Percentiles rank a stretch among this genome's conserved stretches.
Conservation (phyloP, 306 rosid species). For the Biancaea sappan region DNA sequence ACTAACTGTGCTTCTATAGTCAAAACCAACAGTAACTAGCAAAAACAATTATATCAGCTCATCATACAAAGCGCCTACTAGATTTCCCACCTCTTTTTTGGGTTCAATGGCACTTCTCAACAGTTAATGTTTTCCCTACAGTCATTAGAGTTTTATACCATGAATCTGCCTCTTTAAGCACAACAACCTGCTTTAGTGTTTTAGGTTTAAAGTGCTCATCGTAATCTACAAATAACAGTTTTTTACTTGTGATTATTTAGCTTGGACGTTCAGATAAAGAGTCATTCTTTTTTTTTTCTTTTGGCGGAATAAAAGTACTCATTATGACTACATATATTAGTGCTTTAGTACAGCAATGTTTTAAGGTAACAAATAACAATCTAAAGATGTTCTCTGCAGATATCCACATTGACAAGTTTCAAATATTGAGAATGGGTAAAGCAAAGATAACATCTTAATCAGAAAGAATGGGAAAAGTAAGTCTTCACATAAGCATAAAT, state of each 20-base stretch:
- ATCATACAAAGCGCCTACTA: neutral
- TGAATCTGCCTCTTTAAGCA: neutral
- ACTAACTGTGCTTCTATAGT: slow-evolving; percentile 5
- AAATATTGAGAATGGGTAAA: neutral
- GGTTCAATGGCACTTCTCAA: slow-evolving; percentile 5
- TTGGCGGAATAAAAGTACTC: neutral
- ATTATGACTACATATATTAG: slow-evolving; percentile 3
- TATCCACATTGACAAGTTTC: neutral
- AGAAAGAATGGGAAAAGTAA: slow-evolving; percentile 12
- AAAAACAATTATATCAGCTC: neutral
- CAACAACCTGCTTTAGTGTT: neutral
- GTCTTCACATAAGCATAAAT: neutral
- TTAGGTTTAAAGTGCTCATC: neutral
- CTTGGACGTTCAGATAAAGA: neutral
- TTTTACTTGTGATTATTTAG: neutral
- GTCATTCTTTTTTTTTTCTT: neutral
- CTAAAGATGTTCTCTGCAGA: neutral
- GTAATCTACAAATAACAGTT: neutral
- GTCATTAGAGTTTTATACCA: neutral
- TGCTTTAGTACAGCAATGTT: slow-evolving; percentile 4
- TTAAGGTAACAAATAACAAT: neutral
- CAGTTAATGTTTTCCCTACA: slow-evolving; percentile 17
- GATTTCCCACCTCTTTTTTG: neutral
- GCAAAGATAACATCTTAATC: neutral
- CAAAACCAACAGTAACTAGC: neutral